Conservation (phyloP, 768 basidiomycete genomes). For the Trametes coccinea region DNA sequence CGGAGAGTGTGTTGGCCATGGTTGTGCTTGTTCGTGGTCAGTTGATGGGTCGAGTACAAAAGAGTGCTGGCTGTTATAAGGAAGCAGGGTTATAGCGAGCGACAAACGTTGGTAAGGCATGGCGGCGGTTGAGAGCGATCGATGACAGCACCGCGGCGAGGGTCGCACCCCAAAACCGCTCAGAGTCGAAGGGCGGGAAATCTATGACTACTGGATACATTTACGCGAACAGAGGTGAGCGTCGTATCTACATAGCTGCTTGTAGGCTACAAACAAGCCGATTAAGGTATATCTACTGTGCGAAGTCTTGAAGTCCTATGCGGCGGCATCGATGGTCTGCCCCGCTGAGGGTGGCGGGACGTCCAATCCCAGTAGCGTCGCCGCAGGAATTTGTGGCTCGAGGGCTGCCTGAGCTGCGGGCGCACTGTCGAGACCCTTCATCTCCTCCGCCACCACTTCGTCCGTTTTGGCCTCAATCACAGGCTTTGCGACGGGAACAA, state of each 20-base stretch:
- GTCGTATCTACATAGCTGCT: too few species aligned
- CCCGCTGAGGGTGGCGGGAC: background rate
- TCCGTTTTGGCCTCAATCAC: background rate
- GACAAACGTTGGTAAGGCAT: conserved; percentile 10
- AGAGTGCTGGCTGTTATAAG: background rate
- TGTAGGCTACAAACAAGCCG: background rate
- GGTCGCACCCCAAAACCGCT: conserved; percentile 5
- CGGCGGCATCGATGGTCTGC: background rate
- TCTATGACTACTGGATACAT: background rate
- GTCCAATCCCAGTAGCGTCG: conserved; percentile 2
- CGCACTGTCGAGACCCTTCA: background rate
- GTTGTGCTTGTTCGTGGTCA: conserved; percentile 2
- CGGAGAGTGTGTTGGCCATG: conserved; percentile 36
- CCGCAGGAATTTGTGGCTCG: background rate
- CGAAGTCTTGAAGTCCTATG: background rate
- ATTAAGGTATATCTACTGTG: background rate
- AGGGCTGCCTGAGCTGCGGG: background rate
- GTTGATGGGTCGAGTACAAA: background rate
- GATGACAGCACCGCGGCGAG: conserved; percentile 12
- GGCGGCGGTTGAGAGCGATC: background rate
- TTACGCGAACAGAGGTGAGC: background rate
- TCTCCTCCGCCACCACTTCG: background rate
- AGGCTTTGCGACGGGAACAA: background rate
- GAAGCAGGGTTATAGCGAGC: background rate
- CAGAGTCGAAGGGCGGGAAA: background rate